Conservation (phyloP, 768 basidiomycete species). For the Pulveroboletus ravenelii region DNA sequence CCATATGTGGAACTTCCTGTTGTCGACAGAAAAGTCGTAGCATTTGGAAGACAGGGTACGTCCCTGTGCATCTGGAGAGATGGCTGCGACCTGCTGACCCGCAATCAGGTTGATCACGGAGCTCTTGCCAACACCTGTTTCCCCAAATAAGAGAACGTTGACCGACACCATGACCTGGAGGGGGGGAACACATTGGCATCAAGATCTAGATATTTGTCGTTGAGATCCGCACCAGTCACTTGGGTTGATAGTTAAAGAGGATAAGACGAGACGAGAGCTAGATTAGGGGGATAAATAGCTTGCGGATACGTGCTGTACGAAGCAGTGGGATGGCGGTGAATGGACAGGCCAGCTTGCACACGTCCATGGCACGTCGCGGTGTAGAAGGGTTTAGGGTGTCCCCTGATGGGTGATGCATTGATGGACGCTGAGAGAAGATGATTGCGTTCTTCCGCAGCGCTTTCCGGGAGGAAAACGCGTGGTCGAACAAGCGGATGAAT, state of each 20-base stretch:
- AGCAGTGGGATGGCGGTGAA: neutral
- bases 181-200: neutral
- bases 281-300: neutral
- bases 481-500: neutral
- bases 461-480: neutral
- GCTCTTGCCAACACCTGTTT: conserved; percentile 34
- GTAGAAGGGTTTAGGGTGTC: neutral
- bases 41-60: conserved; percentile 31
- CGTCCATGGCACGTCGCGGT: neutral
- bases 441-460: too few relatives aligned
- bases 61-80: conserved; percentile 25
- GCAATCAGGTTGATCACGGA: conserved; percentile 30
- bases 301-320: neutral
- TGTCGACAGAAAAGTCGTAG: conserved; percentile 22
- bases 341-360: neutral
- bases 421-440: neutral
- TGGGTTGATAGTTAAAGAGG: neutral
- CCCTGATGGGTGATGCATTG: neutral
- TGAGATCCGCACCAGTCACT: conserved; percentile 7
- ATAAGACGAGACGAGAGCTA: neutral
- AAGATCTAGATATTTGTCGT: neutral
- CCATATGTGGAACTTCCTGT: conserved; percentile 19
- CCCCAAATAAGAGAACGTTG: conserved; percentile 43
- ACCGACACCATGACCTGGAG: conserved; percentile 15
- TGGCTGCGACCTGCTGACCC: conserved; percentile 13